These are phyloP conservation scores for Phoma sp. DNA, from an alignment of 2,329 filamentous ascomycete genomes.

Conservation along the genomic window DNA sequence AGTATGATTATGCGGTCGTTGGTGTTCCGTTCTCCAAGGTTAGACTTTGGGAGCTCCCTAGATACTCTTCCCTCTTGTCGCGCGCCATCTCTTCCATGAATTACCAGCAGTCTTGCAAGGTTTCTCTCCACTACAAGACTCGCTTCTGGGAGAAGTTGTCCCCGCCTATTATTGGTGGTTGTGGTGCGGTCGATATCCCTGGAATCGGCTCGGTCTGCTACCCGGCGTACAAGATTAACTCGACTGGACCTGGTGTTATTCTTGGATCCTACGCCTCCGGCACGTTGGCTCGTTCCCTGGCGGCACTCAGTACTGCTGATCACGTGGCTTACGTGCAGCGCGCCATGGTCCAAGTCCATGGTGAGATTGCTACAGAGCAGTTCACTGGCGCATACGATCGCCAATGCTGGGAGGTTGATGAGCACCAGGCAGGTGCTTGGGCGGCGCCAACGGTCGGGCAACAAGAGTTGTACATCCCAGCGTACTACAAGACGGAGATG, in stretches of 20 bases:
- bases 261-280: conserved; percentile 66
- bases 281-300: conserved; percentile 55
- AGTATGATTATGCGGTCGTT: conserved; percentile 73
- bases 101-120: conserved; percentile 61
- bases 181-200: conserved; percentile 66
- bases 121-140: conserved; percentile 72
- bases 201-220: conserved; percentile 71
- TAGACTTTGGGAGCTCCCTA: conserved; percentile 66
- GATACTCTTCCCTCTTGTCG: conserved; percentile 58
- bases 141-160: conserved; percentile 66
- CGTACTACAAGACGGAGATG: conserved; percentile 75
- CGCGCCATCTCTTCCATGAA: conserved; percentile 59
- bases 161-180: conserved; percentile 69
- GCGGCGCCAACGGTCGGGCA: conserved; percentile 67
- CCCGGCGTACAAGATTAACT: conserved; percentile 71
- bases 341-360: conserved; percentile 73
- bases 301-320: conserved; percentile 62
- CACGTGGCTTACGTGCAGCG: conserved; percentile 70
- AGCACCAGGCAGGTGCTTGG: conserved; percentile 69
- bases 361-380: conserved; percentile 64
- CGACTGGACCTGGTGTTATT: conserved; percentile 67
- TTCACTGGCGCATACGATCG: conserved; percentile 72
- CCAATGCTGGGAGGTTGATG: conserved; percentile 70
- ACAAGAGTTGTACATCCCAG: conserved; percentile 73
- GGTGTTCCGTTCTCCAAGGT: conserved; percentile 70